Evolutionary conservation across 2,329 filamentous ascomycete genomes (phyloP), one percentile per base, ranked within the genome.

Genomic region (Ophiocordyceps unilateralis): DNA sequence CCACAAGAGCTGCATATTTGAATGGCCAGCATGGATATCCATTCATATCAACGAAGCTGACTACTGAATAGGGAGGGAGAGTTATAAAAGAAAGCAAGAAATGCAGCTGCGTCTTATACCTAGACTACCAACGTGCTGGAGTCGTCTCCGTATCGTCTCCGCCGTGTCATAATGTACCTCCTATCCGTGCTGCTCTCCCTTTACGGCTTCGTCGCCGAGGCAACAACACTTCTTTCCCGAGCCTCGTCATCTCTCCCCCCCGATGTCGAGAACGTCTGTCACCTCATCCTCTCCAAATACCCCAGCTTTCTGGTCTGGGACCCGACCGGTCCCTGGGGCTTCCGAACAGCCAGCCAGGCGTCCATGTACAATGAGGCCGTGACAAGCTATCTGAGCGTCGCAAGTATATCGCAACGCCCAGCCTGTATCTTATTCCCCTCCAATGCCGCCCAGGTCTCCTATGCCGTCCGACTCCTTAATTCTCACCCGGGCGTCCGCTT

Each of bases 401-500:
- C 40, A 24, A 49, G 26, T 38, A 20, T 41, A n/a, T 11, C 40
- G 12, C 46, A 48, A 39, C 43, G 46, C 11, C 26, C 45, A 2
- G 58, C 57, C 41, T 72, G 68, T 46, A 67, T 68, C 42, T 57
- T 70, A 40, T 60, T 62, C 37, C 70, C 71, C 2, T 58, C 58
- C 12, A 70, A 61, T 28, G 59, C 65, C 1, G 55, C 65, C 15
- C 69, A 78, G 50, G 70, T 78, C 32, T 62, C 70, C 0, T 60
- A 62, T 10, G 63, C 73, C n/a, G 61, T 78, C 40, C 63, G 61
- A 22, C 59, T 69, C 24, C 61, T 78, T 12, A 62, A 60, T 8
- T 55, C 64, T 28, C 64, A 64, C 37, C 43, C 45, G 1, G 59
- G 63, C 32, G 68, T 68, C 43, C 55, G 53, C 3, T 78, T 78